Evolutionary conservation across 2,329 filamentous ascomycete species (phyloP).

Genomic region (Sarocladium oryzae): DNA sequence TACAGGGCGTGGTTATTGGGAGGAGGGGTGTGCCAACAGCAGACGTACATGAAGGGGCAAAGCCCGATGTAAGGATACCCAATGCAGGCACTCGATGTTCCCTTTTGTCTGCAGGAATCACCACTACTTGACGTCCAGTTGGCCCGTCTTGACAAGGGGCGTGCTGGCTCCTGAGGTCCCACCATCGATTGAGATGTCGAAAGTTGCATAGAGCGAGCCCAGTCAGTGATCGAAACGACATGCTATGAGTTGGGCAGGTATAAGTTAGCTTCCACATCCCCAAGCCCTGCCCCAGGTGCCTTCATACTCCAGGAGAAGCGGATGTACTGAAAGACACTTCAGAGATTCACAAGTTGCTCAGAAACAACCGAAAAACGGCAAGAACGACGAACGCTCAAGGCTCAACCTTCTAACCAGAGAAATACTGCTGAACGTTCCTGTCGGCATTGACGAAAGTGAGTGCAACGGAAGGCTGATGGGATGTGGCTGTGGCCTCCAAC

Average conservation of each 20-base stretch:
- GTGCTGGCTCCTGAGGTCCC: constrained; percentile 20
- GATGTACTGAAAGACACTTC: no score
- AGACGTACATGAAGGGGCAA: constrained; percentile 11
- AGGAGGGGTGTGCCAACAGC: constrained; percentile 17
- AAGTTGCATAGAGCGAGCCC: constrained; percentile 2
- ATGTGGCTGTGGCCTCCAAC: background rate
- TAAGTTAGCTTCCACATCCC: constrained; percentile 32
- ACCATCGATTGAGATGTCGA: constrained; percentile 10
- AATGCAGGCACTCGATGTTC: constrained; percentile 30
- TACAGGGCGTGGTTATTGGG: constrained; percentile 2
- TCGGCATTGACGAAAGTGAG: background rate
- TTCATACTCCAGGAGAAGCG: background rate
- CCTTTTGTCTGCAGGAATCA: constrained; percentile 28
- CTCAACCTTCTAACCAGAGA: background rate
- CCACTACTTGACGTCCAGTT: constrained; percentile 12
- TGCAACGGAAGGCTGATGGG: background rate
- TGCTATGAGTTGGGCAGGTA: constrained; percentile 24
- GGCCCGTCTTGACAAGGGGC: constrained; percentile 16
- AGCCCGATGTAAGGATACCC: constrained; percentile 30
- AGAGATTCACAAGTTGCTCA: background rate
- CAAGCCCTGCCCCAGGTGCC: constrained; percentile 9
- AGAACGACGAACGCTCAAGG: background rate
- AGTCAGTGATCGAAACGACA: constrained; percentile 19
- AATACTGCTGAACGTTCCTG: no score
- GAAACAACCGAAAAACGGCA: background rate